Conservation (phyloP, 768 basidiomycete genomes). For the Mycena galopus region DNA sequence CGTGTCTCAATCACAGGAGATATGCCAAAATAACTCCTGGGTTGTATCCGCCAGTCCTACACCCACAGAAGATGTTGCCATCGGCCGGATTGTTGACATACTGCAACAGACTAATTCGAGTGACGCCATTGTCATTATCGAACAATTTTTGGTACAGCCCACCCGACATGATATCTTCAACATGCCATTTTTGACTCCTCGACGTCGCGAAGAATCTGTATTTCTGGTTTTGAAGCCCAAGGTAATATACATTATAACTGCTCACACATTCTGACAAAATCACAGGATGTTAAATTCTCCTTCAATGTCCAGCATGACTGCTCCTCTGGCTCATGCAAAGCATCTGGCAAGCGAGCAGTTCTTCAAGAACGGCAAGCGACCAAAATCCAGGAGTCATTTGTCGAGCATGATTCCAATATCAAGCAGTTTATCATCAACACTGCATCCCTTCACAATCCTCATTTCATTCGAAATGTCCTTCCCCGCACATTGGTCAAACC, state of each 20-base stretch:
- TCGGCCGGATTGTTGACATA: slow-evolving; percentile 7
- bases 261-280: slow-evolving; percentile 25
- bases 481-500: not conserved
- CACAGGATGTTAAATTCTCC: not conserved
- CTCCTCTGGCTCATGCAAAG: no score
- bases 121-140: not conserved
- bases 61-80: not conserved
- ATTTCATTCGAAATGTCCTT: not conserved
- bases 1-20: slow-evolving; percentile 37
- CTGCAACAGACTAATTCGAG: slow-evolving; percentile 3
- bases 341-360: no score
- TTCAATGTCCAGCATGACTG: no score
- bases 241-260: slow-evolving; percentile 18
- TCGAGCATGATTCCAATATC: slow-evolving; percentile 5
- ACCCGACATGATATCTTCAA: not conserved
- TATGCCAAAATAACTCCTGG: slow-evolving; percentile 40
- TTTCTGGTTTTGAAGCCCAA: not conserved
- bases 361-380: slow-evolving; percentile 3
- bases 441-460: slow-evolving; percentile 16
- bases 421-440: not conserved
- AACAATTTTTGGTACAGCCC: no score
- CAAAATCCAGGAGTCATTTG: not conserved
- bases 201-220: not conserved
- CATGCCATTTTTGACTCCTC: not conserved
- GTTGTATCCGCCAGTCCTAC: slow-evolving; percentile 38